A percentile compares a stretch with the other conserved stretches of the same genome.
phyloP scores from a whole-genome alignment of 2,329 filamentous ascomycete species.

The Aureobasidium sp. region DNA sequence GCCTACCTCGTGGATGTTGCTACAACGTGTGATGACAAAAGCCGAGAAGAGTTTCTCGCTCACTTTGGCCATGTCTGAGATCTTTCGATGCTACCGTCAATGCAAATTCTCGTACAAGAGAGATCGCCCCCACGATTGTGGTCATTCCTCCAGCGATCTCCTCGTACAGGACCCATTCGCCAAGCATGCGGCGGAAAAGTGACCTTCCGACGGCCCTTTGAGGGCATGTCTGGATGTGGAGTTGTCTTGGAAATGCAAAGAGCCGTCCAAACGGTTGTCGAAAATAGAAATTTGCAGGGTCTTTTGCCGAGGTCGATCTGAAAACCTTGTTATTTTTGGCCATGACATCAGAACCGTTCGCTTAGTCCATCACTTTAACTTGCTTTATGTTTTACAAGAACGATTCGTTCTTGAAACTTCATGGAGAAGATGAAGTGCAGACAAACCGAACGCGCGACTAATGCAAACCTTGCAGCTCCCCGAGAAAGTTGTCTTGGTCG shows the following conservation, averaged over 20 bases:
- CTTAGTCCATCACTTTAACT: background rate
- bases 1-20: background rate
- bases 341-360: slow-evolving; percentile 1
- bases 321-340: background rate
- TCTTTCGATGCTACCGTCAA: background rate
- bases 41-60: background rate
- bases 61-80: background rate
- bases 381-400: background rate
- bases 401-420: background rate
- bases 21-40: background rate
- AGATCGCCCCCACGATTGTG: slow-evolving; percentile 2
- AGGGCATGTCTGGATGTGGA: background rate
- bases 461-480: background rate
- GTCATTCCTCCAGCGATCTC: background rate
- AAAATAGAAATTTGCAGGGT: slow-evolving; percentile 10
- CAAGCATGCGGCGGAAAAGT: background rate
- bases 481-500: too few species aligned
- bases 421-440: background rate
- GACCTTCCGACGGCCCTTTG: background rate
- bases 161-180: background rate
- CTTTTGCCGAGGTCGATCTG: background rate
- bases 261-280: background rate
- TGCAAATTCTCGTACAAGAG: background rate
- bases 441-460: background rate
- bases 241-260: background rate